Evolutionary conservation across 2,329 filamentous ascomycete genomes (phyloP), one percentile per base, ranked within the genome.

Genomic region (Coleophoma crateriformis): DNA sequence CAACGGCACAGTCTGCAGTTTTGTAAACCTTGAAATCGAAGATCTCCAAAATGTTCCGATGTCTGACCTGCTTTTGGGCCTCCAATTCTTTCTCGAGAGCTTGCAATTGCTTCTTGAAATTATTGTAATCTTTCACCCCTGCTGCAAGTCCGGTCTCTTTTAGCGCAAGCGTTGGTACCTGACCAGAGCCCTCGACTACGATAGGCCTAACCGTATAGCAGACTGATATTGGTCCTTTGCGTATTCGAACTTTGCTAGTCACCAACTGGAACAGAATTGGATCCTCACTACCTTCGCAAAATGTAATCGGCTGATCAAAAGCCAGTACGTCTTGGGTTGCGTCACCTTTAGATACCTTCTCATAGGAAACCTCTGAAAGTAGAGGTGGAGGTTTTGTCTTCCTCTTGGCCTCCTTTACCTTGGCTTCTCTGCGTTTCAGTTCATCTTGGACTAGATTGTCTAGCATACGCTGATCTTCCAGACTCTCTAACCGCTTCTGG

Each of bases 1-100:
- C 53, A 22, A 41, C 69, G 37, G 70, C 64, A 47, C 54, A 62
- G 46, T 85, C 76, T 54, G 95, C 85, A 56, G 87, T 88, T 50
- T 54, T 66, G 50, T 86, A 76, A 53, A 96, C 87, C 58, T 88
- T 90, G 69, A 90, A 95, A 53, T 91, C 90, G 50, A 95, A 74
- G 35, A 97, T 75, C 45, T 87, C 82, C 40, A 94, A 77, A 12
- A 97, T 71, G 61, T 90, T 89, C 20, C 81, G 77, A 64, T 96
- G 90, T 4, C 81, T 79, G 37, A 94, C 71, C 56, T 79, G 81
- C 65, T 88, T 94, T 46, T 95, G 71, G 10, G 80, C 75, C 56
- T 92, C 87, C 34, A 99, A 75, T 51, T 87, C 80, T 38, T 79
- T 79, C 66, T 96, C 91, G 20, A 95, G 78, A 7, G 77, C 76